Base-by-base conservation (phyloP, 164 flowering plant species). In the Litsea cubeba region DNA sequence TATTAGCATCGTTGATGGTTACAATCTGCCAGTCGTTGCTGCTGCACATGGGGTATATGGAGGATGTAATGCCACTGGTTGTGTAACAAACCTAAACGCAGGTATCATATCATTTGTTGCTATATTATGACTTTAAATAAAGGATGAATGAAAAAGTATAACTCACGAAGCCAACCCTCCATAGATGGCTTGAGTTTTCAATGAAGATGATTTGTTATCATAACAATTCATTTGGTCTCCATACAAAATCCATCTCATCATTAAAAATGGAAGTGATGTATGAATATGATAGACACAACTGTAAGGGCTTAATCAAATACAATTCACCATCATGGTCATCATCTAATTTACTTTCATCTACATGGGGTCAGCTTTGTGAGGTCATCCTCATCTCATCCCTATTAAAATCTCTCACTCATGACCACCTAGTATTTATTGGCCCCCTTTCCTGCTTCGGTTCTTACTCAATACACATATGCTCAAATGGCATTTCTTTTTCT, bases 1-100 rank as follows among this genome's bases (percentile, higher is more conserved):
- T 79, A 91, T 94, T 23, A 92, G 96, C 75, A 50, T 92, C 8
- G 96, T 94, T 0, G 96, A 92, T 30, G 96, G 97, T 12, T 92
- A 92, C 76, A 94, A 94, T 73, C 73, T 94, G 76, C 92, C 96
- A 1, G 70, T 90, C 0, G 71, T 86, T 63, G 98, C 86, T 1
- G 75, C 65, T 0, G 89, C 98, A 0, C 68, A 57, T 1, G 91
- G 88, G 1, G 79, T 72, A 3, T 62, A 71, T n/a, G 89, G 88
- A 3, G 77, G 76, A 24, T 91, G 98, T 70, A 87, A 88, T 68
- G 85, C 84, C 72, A 87, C 92, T 0, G 94, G 97, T 63, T 90
- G 94, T 70, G 77, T 73, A 22, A 63, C 82, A 2, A 84, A 90
- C 76, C 50, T 90, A 73, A 90, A 89, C 79, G 73, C 79, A 71